A percentile compares a stretch with the other conserved stretches of the same genome.
Evolutionary conservation across 352 stramenopile genomes (phyloP).

Genomic region (Phytophthora ohioensis): DNA sequence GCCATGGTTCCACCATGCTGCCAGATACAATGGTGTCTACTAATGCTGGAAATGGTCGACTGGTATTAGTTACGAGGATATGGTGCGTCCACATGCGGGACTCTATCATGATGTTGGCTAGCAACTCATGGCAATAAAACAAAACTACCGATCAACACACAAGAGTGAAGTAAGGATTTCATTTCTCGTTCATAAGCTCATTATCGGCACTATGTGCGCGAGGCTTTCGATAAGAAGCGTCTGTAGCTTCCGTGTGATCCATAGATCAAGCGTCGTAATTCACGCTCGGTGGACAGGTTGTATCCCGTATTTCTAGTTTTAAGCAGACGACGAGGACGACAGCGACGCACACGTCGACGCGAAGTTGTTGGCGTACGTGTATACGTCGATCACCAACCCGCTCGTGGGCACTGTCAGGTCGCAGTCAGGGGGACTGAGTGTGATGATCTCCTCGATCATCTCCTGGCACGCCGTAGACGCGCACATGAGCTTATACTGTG

Average conservation of each 20-base stretch:
- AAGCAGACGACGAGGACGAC: conserved; percentile 2
- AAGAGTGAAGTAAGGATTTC: too few relatives aligned
- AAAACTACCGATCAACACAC: too few relatives aligned
- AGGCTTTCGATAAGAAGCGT: too few relatives aligned
- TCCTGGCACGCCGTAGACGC: conserved; percentile 33
- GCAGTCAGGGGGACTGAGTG: conserved; percentile 40
- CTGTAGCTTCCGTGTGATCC: too few relatives aligned
- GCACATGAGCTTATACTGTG: conserved; percentile 44
- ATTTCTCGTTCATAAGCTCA: too few relatives aligned
- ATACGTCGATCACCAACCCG: conserved; percentile 37
- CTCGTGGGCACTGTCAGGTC: conserved; percentile 41
- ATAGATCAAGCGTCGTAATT: too few relatives aligned
- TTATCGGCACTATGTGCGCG: too few relatives aligned
- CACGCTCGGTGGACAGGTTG: too few relatives aligned
- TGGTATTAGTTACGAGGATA: not conserved
- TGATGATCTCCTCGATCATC: conserved; percentile 25
- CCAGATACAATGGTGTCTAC: not conserved
- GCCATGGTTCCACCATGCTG: not conserved
- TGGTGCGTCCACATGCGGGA: not conserved
- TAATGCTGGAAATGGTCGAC: not conserved
- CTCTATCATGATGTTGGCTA: too few relatives aligned
- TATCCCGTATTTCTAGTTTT: too few relatives aligned
- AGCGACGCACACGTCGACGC: conserved; percentile 3
- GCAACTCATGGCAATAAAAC: too few relatives aligned
- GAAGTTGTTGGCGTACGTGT: conserved; percentile 30